Evolutionary conservation across 108 stramenopile genomes (phyloP).

Genomic region (Mediolabrus comicus): DNA sequence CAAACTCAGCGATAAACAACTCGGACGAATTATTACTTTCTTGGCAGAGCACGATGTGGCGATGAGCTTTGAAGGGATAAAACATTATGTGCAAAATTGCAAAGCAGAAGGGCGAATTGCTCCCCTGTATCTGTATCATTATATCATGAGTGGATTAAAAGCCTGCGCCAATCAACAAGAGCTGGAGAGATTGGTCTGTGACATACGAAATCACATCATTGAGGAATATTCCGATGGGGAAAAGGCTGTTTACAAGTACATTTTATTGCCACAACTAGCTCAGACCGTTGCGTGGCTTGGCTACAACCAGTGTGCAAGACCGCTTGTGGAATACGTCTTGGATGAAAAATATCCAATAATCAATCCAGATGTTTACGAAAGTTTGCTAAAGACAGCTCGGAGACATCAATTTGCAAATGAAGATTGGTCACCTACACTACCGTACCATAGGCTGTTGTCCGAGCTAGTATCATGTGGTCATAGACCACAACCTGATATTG

Average conservation of each 20-base stretch:
- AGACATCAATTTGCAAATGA: slow-evolving; percentile 17
- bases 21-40: background rate
- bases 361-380: slow-evolving; percentile 24
- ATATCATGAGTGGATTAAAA: background rate
- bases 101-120: slow-evolving; percentile 21
- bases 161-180: background rate
- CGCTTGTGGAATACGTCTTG: slow-evolving; percentile 31
- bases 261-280: slow-evolving; percentile 32
- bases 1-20: background rate
- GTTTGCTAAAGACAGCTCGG: slow-evolving; percentile 25
- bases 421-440: slow-evolving; percentile 14
- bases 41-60: background rate
- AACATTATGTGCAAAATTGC: slow-evolving; percentile 15
- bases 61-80: slow-evolving; percentile 10
- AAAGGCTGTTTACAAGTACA: slow-evolving; percentile 26
- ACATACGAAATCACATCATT: slow-evolving; percentile 17
- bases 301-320: slow-evolving; percentile 18
- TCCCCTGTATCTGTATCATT: slow-evolving; percentile 15
- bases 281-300: slow-evolving; percentile 1
- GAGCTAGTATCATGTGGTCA: slow-evolving; percentile 28
- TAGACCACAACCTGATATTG: slow-evolving; percentile 26
- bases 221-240: slow-evolving; percentile 32
- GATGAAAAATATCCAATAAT: slow-evolving; percentile 29
- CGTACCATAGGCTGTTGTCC: slow-evolving; percentile 31
- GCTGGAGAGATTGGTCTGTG: slow-evolving; percentile 3